Evolutionary conservation across 768 basidiomycete genomes (phyloP).

Genomic region (Hygrocybe coccinea): DNA sequence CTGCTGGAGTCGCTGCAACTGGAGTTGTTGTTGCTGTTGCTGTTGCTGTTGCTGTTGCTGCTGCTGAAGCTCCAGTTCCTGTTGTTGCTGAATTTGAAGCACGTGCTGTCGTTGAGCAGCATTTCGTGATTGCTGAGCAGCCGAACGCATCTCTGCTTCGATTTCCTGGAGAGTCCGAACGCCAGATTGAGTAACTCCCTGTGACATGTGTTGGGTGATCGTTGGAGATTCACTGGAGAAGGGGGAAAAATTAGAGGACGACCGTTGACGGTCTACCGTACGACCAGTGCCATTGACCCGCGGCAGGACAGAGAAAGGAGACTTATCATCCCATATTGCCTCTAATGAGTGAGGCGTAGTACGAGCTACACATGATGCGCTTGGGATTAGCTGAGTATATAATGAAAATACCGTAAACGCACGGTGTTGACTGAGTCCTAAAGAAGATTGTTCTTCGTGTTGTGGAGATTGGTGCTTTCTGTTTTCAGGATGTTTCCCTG

Average conservation of each 20-base stretch:
- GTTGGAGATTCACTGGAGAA: conserved; percentile 24
- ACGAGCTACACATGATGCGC: conserved; percentile 29
- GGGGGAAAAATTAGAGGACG: conserved; percentile 37
- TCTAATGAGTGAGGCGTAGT: conserved; percentile 51
- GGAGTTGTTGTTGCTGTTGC: conserved; percentile 36
- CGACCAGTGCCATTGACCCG: conserved; percentile 47
- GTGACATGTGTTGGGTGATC: conserved; percentile 30
- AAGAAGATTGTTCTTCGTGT: conserved; percentile 4
- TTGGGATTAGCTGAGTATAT: conserved; percentile 8
- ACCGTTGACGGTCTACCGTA: conserved; percentile 33
- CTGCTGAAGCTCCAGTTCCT: conserved; percentile 36
- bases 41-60: conserved; percentile 30
- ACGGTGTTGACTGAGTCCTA: conserved; percentile 24
- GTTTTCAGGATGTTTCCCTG: conserved; percentile 11
- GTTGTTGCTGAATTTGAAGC: conserved; percentile 34
- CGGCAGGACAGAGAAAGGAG: conserved; percentile 65
- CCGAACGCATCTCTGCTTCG: conserved; percentile 76
- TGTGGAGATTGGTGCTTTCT: conserved; percentile 21
- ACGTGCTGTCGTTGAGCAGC: conserved; percentile 25
- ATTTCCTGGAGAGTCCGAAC: conserved; percentile 74
- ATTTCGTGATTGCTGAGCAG: conserved; percentile 42
- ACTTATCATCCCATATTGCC: conserved; percentile 79
- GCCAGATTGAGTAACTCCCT: conserved; percentile 32
- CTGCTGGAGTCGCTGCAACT: conserved; percentile 44
- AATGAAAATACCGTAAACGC: conserved; percentile 9